Base-by-base conservation (phyloP, 164 flowering plant species). In the Berberis thunbergii region DNA sequence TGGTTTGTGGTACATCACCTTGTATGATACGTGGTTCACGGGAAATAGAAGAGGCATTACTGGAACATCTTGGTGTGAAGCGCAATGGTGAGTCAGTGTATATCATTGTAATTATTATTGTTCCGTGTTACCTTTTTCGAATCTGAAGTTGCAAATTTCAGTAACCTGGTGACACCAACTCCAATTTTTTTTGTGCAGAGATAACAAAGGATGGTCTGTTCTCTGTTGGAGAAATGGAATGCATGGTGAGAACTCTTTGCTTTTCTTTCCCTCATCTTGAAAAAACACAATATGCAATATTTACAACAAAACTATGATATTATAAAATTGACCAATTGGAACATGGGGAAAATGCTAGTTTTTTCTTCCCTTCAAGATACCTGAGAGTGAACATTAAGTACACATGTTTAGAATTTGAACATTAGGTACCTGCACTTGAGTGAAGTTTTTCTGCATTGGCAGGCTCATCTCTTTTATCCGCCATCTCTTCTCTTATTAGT, bases 1-100 rank as follows among this genome's bases (percentile, higher is more conserved):
- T 91, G 80, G 99, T 95, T 57, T 95, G 99, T 74, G 99, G 99
- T 54, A 95, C 99, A 59, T 80, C 99, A 49, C 99, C 99, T 52
- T 95, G 99, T 76, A 95, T 95, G 99, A 85, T 95, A n/a, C 99
- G 97, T 64, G 99, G 99, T 67, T 95, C 99, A 59, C 86, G 97
- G 60, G 97, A 85, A 50, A 95, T 95, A 75, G 99, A 95, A 75
- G 83, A 73, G 10, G 89, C 99, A 50, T 76, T 95, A 64, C 84
- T 95, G 67, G 86, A 91, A 64, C 97, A 95, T 72, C 82, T 95
- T 54, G 96, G 96, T 71, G 99, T 91, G 74, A 85, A 91, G 76
- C 96, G 99, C 76, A 89, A 88, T 83, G 99, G 99, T 91, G 42
- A 76, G 77, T 62, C 50, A 13, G 9, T 39, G 5, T 49, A 57